Evolutionary conservation across 2,329 filamentous ascomycete species (phyloP).

Genomic region (Trichoderma citrinoviride): DNA sequence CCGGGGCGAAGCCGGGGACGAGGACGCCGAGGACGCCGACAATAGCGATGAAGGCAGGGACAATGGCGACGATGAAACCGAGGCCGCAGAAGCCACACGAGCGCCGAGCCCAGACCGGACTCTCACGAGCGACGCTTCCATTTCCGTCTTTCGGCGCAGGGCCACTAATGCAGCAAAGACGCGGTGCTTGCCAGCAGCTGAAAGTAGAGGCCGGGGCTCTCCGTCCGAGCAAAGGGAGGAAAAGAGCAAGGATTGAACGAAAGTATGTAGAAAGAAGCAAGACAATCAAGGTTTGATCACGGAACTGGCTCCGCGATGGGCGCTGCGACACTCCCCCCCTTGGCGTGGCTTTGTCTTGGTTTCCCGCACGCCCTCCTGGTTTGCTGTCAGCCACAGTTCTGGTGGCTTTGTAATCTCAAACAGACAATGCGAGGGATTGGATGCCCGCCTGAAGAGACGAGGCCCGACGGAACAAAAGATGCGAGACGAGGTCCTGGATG

Average conservation of each 20-base stretch:
- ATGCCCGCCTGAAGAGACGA: neutral
- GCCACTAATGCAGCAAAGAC: conserved; percentile 1
- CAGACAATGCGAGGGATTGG: too few relatives aligned
- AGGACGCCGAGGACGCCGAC: neutral
- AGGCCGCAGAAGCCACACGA: neutral
- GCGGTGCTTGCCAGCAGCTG: conserved; percentile 15
- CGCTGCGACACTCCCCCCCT: neutral
- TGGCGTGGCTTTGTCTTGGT: neutral
- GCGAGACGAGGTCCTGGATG: neutral
- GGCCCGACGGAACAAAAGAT: neutral
- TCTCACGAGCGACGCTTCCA: conserved; percentile 14
- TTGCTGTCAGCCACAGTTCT: neutral
- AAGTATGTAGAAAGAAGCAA: too few relatives aligned
- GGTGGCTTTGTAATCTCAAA: too few relatives aligned
- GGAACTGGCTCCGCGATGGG: neutral
- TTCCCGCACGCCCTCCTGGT: neutral
- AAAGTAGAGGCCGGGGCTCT: neutral
- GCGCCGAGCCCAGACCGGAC: conserved; percentile 14
- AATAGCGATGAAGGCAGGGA: too few relatives aligned
- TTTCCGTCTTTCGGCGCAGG: neutral
- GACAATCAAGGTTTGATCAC: neutral
- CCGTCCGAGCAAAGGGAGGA: neutral
- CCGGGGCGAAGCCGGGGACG: neutral
- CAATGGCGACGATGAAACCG: neutral
- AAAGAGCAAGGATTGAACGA: neutral